Base-by-base conservation (phyloP, 2,329 filamentous ascomycete genomes). In the Trichoderma breve region DNA sequence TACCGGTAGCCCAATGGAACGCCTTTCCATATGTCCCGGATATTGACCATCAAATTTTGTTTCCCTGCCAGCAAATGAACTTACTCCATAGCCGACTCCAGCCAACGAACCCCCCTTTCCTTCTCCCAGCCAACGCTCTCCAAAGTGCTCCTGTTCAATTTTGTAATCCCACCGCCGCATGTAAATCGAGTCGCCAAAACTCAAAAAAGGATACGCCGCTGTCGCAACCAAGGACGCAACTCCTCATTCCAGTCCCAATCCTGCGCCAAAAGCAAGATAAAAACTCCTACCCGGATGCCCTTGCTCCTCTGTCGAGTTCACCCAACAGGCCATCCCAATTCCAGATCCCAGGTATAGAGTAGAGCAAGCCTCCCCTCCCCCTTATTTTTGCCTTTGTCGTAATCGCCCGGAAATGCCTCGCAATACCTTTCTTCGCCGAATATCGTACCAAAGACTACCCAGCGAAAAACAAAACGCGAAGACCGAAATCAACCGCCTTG, bases 321-420 rank as follows among this genome's bases (percentile, higher is more conserved):
- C 53, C 32, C 64, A 64, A 65, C 62, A 67, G 58, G 39, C 39
- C 74, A 70, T 71, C 68, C 39, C 72, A 60, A 73, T 67, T 71
- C 72, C 74, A 73, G 71, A 70, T 36, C 74, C 74, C 64, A 73
- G 73, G 72, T 74, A 75, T 76, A 75, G 73, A 71, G 70, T 72
- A 74, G 74, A 63, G 70, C 71, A 67, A 70, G 66, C 66, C 57
- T 70, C 66, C 57, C 14, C n/a, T n/a, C n/a, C 66, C 55, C 65
- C 57, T 21, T 53, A 34, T 70, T 70, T 68, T 75, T 73, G 68
- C 57, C 63, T 61, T 72, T 72, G 71, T 73, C 73, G 72, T 71
- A 63, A 70, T 76, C 75, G 73, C 73, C 73, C 73, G 70, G 62
- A 64, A 74, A 74, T 77, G 75, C 71, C 73, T 63, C 66, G 66